Base-by-base conservation (phyloP, 305 asterid genomes). In the Fraxinus albicans region DNA sequence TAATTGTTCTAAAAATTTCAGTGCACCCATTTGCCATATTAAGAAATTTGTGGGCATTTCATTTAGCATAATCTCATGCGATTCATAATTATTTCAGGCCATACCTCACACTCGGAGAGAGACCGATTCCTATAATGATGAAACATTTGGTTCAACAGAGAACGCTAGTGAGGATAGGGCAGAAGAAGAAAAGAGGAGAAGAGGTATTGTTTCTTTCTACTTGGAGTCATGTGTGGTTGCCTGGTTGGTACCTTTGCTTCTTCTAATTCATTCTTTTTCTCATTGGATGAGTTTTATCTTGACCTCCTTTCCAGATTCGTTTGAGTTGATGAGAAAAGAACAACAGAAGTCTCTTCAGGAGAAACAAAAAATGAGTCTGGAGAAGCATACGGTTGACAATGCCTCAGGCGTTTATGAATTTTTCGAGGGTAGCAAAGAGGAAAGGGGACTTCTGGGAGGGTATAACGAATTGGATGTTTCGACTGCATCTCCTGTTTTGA, bases 171-270 rank as follows among this genome's bases (percentile, higher is more conserved):
- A 95, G 87, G 97, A 95, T 85, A 91, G 93, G 90, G 94, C 89
- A 80, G 99, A 97, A 89, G 98, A 94, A 88, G 99, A 97, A 90
- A 97, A 89, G 88, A 92, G 85, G 88, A 93, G 99, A 85, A 95
- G 98, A 92, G 99, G 99, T 97, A 90, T 83, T 81, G 69, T 29
- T 70, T 42, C 58, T 76, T 50, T 86, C 29, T 80, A 79, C 63
- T 78, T 50, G 74, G 63, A 76, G 33, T 80, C 72, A 23, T 81
- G 80, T 79, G 78, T 79, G 29, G 80, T 85, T 83, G 50, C 50
- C 50, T 42, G 50, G 50, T 42, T 42, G 74, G 69, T 78, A n/a
- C 25, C 65, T 34, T 82, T 63, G 72, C 33, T 21, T 63, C 69
- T 58, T 55, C 67, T 15, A 63, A 8, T 63, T 63, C 72, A 63